Evolutionary conservation across 1,284 basidiomycete species (phyloP), one percentile per base, ranked within the genome.

Genomic region (Clitocybe nebularis): DNA sequence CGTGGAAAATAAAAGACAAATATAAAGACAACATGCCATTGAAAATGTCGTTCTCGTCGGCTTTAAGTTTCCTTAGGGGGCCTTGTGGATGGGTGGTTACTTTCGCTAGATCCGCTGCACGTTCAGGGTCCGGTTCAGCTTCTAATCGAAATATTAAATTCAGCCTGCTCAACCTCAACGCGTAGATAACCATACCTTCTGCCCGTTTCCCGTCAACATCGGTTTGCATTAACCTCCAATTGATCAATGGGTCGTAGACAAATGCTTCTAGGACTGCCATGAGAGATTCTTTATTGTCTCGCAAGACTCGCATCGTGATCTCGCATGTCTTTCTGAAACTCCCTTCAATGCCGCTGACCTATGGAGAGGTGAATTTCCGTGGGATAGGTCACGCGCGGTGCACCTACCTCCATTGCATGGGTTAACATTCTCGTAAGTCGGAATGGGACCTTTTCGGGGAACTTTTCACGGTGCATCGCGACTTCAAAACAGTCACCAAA

Each of bases 361-460:
- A 51, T 29, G 54, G 44, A 9, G 28, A 34, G 43, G 28, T 20
- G 14, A 39, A 57, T 17, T 44, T 39, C 42, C 40, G 28, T 3
- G 19, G 8, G 8, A 28, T 17, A 25, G 32, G 11, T 2, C 11
- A 23, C 38, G 8, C 8, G 16, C 10, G 17, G 13, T 33, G 29
- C 21, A 50, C 77, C 61, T 49, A 92, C 92, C 77, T 99, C 96
- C 96, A 99, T 99, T 2, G 96, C 96, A 62, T 97, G 93, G 21
- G 93, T 96, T 45, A 99, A 76, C 96, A 99, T 99, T 52, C 96
- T 77, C 8, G 96, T 99, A 50, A 99, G 74, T 36, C 96, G 81
- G 84, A 99, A 99, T 0, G 96, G 96, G 41, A 99, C 93, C 64
- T 91, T 96, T 68, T 99, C 96, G 0, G 96, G 96, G 74, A 95